Evolutionary conservation across 2,329 filamentous ascomycete genomes (phyloP).

Genomic region (Aspergillus luchuensis): DNA sequence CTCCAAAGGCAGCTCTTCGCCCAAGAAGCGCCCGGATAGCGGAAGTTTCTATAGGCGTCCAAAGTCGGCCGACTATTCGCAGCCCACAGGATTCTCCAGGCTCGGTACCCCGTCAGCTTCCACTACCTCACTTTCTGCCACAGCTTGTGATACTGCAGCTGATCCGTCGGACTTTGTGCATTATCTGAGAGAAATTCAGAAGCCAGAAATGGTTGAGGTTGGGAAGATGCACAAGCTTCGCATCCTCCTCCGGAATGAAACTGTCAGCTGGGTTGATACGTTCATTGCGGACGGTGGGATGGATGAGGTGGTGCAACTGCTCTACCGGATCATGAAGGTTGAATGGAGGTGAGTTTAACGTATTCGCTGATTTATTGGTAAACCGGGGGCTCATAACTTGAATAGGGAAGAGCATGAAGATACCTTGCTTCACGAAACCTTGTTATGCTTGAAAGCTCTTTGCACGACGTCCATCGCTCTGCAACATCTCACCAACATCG

Average conservation of each 20-base stretch:
- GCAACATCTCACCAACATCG: conserved; percentile 77
- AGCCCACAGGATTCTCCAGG: conserved; percentile 60
- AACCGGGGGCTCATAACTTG: conserved; percentile 27
- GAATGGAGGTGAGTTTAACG: conserved; percentile 79
- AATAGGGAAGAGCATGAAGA: conserved; percentile 92
- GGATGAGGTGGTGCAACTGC: conserved; percentile 81
- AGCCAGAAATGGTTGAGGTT: conserved; percentile 85
- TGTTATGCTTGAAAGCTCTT: conserved; percentile 90
- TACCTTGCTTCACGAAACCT: conserved; percentile 82
- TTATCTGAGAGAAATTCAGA: conserved; percentile 78
- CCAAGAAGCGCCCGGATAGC: conserved; percentile 74
- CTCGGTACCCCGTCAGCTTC: conserved; percentile 58
- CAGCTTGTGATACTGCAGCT: conserved; percentile 72
- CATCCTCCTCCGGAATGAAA: conserved; percentile 87
- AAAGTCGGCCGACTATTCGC: conserved; percentile 70
- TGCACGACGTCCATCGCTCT: conserved; percentile 88
- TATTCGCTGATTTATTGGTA: background rate
- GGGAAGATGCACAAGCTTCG: conserved; percentile 92
- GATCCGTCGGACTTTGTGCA: conserved; percentile 81
- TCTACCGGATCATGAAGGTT: conserved; percentile 90
- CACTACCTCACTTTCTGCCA: conserved; percentile 56
- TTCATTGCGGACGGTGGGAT: conserved; percentile 91
- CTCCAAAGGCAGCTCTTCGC: conserved; percentile 67
- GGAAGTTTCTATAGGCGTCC: conserved; percentile 67
- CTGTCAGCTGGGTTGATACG: conserved; percentile 89